Evolutionary conservation across 1,284 basidiomycete species (phyloP), one percentile per base, ranked within the genome.

Genomic region (Phellopilus nigrolimitatus): DNA sequence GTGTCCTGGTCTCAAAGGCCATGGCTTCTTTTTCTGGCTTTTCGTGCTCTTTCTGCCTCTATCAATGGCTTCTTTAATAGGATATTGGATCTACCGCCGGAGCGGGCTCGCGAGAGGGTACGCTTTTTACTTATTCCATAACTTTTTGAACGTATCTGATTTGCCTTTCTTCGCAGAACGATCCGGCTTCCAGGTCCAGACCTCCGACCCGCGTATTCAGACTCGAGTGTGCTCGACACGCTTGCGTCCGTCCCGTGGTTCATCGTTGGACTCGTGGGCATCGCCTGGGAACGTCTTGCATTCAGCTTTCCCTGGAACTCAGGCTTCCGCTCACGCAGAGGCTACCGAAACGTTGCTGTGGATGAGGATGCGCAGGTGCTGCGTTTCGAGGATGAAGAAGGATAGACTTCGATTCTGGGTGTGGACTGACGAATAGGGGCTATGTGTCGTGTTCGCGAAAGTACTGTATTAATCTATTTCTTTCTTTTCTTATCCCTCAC

Each of bases 351-450:
- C 58, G 66, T 95, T 30, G 82, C 90, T 1, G 79, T 92, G 50
- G 91, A 95, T 64, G 91, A 93, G 64, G 91, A 95, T 69, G 91
- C 90, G 50, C 88, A 89, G 70, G 78, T 90, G 52, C 66, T 91
- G 52, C 72, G 81, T 44, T 91, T 91, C 62, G 87, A 88, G 60
- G 88, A 91, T 60, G 88, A 91, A 62, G 84, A 88, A 36, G 80
- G 48, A 60, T 28, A 12, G 9, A 13, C 17, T 47, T 4, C 31
- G 4, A 31, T 48, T 9, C 4, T 13, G 22, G 12, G 24, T 28
- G 2, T 3, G 41, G 27, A 25, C 24, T 12, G 36, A 21, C 13
- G 30, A 4, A 31, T 37, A 37, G 10, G 34, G 34, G 3, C 19
- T 37, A 37, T 37, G 34, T 13, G n/a, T 17, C 34, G n/a, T 37